Evolutionary conservation across 140 eudicot species (phyloP).

Genomic region (Senecio squalidus): DNA sequence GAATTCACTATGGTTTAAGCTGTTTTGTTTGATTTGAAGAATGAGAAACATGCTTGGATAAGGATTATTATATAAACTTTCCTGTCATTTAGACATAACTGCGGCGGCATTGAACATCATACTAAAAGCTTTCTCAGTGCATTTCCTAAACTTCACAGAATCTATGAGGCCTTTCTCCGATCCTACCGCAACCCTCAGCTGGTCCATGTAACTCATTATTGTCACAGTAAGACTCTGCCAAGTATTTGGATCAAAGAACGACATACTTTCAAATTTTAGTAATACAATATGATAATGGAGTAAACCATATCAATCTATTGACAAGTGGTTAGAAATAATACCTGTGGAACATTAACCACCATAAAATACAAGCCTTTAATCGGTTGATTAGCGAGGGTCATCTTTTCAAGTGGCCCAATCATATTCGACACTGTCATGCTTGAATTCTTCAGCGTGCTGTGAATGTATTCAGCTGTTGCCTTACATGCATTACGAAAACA

Average conservation of each 20-base stretch:
- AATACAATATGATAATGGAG: neutral
- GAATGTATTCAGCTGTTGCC: conserved; percentile 68
- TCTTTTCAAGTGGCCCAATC: conserved; percentile 73
- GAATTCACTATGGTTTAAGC: neutral
- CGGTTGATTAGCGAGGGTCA: conserved; percentile 71
- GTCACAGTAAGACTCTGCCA: conserved; percentile 77
- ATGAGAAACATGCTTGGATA: conserved; percentile 6
- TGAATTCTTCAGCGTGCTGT: conserved; percentile 61
- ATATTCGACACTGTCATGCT: conserved; percentile 75
- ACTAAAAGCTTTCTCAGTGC: conserved; percentile 58
- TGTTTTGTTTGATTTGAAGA: conserved; percentile 7
- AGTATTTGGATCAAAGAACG: neutral
- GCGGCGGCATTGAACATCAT: conserved; percentile 52
- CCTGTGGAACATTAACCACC: conserved; percentile 84
- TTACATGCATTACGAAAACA: conserved; percentile 9
- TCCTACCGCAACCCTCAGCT: conserved; percentile 63
- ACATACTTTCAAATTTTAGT: neutral
- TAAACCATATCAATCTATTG: neutral
- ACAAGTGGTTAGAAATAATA: conserved; percentile 5
- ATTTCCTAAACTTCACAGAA: conserved; percentile 43
- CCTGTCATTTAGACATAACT: conserved; percentile 12
- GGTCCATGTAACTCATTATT: conserved; percentile 72
- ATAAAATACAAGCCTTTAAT: conserved; percentile 70
- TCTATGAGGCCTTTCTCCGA: conserved; percentile 65
- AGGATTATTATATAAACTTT: neutral